Evolutionary conservation across 768 basidiomycete species (phyloP).

Genomic region (Lyophyllum shimeji): DNA sequence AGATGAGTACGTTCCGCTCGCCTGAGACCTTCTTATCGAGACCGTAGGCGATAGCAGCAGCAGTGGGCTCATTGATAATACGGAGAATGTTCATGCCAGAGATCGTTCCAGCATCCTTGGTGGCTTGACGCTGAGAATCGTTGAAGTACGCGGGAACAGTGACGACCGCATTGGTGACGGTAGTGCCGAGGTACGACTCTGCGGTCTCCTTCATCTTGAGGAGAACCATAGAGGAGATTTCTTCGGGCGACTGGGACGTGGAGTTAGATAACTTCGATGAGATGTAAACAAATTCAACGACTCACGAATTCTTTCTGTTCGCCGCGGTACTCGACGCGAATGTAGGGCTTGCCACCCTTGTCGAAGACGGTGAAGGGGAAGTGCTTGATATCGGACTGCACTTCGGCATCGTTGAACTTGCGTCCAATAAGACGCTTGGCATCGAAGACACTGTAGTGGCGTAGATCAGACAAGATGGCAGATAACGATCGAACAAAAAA

Average conservation of each 20-base stretch:
- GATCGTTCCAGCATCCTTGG: slow-evolving; percentile 96
- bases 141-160: slow-evolving; percentile 99
- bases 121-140: slow-evolving; percentile 97
- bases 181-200: slow-evolving; percentile 90
- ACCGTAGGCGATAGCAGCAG: slow-evolving; percentile 97
- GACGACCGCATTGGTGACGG: slow-evolving; percentile 88
- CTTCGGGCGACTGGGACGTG: slow-evolving; percentile 78
- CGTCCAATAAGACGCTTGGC: slow-evolving; percentile 98
- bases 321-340: slow-evolving; percentile 88
- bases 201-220: slow-evolving; percentile 98
- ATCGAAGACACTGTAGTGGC: slow-evolving; percentile 77
- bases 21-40: slow-evolving; percentile 91
- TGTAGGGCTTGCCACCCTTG: slow-evolving; percentile 86
- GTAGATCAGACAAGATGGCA: slow-evolving; percentile 5
- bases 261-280: slow-evolving; percentile 21
- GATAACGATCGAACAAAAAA: background rate
- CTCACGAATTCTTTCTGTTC: slow-evolving; percentile 92
- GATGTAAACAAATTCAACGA: slow-evolving; percentile 10
- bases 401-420: slow-evolving; percentile 83
- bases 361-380: slow-evolving; percentile 93
- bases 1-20: slow-evolving; percentile 96
- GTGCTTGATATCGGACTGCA: slow-evolving; percentile 83
- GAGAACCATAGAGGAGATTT: slow-evolving; percentile 97
- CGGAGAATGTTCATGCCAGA: slow-evolving; percentile 94
- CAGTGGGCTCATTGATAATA: slow-evolving; percentile 99